These are phyloP conservation scores for Aciculoconidium aculeatum DNA, from an alignment of 805 yeast genomes.

Conservation along the genomic window DNA sequence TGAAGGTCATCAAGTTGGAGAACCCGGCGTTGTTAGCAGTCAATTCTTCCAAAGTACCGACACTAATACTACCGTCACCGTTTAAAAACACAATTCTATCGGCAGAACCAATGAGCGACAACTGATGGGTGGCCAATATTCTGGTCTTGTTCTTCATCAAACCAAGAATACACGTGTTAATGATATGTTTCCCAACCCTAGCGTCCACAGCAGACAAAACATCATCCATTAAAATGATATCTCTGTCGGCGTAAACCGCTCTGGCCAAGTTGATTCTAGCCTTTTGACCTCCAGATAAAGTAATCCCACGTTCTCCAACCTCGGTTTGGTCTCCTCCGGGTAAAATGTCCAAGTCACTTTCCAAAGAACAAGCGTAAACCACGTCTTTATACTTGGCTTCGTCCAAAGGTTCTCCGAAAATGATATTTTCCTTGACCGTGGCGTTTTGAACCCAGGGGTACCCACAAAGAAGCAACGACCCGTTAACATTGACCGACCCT, in stretches of 20 bases:
- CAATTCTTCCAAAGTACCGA: slow-evolving; percentile 59
- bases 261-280: slow-evolving; percentile 77
- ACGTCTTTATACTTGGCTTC: slow-evolving; percentile 47
- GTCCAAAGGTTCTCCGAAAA: slow-evolving; percentile 57
- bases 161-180: slow-evolving; percentile 63
- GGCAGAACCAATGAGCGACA: slow-evolving; percentile 63
- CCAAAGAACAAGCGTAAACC: slow-evolving; percentile 60
- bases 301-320: slow-evolving; percentile 82
- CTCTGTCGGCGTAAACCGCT: slow-evolving; percentile 66
- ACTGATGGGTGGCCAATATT: slow-evolving; percentile 78
- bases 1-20: slow-evolving; percentile 34
- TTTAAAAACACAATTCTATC: slow-evolving; percentile 64
- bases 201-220: slow-evolving; percentile 84
- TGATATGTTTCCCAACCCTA: slow-evolving; percentile 75
- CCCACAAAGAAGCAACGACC: slow-evolving; percentile 51
- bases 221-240: slow-evolving; percentile 69
- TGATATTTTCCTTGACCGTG: slow-evolving; percentile 67
- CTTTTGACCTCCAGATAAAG: slow-evolving; percentile 86
- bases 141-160: slow-evolving; percentile 55
- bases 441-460: slow-evolving; percentile 83
- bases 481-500: slow-evolving; percentile 51
- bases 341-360: slow-evolving; percentile 56
- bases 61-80: slow-evolving; percentile 54
- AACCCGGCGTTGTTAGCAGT: slow-evolving; percentile 30
- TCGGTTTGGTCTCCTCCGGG: slow-evolving; percentile 76